A percentile compares a stretch with the other conserved stretches of the same genome.
Conservation (phyloP, 306 rosid genomes). For the Albizia julibrissin region DNA sequence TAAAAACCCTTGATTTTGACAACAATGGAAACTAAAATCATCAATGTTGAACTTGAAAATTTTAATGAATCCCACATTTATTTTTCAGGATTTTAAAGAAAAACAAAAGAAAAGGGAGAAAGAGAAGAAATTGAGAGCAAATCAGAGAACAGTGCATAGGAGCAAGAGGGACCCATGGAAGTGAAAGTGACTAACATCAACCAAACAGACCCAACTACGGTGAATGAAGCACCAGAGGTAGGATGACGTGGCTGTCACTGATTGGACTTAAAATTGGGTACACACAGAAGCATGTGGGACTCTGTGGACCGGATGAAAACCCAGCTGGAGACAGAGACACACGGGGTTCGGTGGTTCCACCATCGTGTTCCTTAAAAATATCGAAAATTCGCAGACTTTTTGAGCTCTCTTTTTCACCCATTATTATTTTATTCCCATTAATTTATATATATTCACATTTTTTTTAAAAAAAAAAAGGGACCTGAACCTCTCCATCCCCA, state of each 20-base stretch:
- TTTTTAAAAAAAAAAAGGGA: background rate
- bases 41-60: background rate
- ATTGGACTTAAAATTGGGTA: background rate
- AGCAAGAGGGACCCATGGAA: background rate
- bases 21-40: background rate
- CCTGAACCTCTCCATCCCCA: background rate
- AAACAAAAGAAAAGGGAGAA: background rate
- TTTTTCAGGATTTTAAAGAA: background rate
- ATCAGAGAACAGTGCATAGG: background rate
- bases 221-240: background rate
- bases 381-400: slow-evolving; percentile 28
- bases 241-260: slow-evolving; percentile 17
- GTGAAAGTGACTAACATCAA: background rate
- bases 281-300: background rate
- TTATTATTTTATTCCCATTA: background rate
- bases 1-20: background rate
- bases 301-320: background rate
- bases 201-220: background rate
- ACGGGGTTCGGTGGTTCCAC: background rate
- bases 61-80: background rate
- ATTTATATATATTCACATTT: background rate
- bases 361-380: slow-evolving; percentile 25
- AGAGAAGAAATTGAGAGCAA: background rate
- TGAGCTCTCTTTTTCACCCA: background rate
- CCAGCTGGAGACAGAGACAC: slow-evolving; percentile 8